Evolutionary conservation across 169 alveolate genomes (phyloP).

Genomic region (Amoebophrya sp.): DNA sequence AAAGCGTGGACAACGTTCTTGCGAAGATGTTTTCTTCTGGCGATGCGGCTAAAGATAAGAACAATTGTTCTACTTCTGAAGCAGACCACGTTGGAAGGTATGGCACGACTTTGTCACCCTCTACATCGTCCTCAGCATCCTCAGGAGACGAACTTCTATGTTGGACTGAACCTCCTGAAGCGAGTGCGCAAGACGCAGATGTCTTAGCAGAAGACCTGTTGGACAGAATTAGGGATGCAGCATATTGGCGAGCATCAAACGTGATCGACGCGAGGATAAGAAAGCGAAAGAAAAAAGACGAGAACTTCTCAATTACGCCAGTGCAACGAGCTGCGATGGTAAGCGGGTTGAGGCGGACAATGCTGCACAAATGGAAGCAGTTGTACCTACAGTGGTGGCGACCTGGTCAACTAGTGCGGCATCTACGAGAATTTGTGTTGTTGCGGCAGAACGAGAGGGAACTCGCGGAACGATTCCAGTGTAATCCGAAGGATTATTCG

Average conservation of each 20-base stretch:
- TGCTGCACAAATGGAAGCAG: not conserved
- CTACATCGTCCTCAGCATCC: too few relatives aligned
- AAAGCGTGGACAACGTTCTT: too few relatives aligned
- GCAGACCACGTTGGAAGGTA: too few relatives aligned
- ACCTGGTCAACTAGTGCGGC: conserved; percentile 6
- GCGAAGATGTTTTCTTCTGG: too few relatives aligned
- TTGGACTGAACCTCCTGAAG: too few relatives aligned
- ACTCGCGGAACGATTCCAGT: not conserved
- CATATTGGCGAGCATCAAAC: not conserved
- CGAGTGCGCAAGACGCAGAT: too few relatives aligned
- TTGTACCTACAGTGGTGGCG: not conserved
- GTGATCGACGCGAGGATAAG: not conserved
- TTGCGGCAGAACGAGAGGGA: not conserved
- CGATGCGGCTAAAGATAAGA: too few relatives aligned
- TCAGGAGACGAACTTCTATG: too few relatives aligned
- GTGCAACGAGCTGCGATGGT: not conserved
- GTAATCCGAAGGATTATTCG: too few relatives aligned
- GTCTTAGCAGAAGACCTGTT: not conserved
- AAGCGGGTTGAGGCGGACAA: not conserved
- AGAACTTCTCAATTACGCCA: not conserved
- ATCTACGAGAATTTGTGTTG: not conserved
- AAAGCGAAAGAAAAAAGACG: not conserved
- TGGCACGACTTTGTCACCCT: too few relatives aligned
- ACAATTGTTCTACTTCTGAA: too few relatives aligned
- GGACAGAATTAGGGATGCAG: not conserved